phyloP scores from a whole-genome alignment of 257 asterid genomes.

The Solanum ossicruentum region DNA sequence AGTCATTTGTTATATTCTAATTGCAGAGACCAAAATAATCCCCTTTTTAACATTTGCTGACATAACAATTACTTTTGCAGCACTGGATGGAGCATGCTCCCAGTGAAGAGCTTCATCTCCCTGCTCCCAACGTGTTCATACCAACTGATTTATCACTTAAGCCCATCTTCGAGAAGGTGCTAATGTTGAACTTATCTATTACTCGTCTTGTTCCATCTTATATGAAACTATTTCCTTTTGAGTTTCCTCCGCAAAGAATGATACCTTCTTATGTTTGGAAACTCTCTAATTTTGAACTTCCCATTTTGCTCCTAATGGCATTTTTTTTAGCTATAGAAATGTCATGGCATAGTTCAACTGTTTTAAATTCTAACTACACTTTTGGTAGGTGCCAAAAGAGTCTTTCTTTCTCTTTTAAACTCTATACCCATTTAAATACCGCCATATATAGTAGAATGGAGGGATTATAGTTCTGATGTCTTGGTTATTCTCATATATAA shows the following conservation, averaged over 20 bases:
- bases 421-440: background rate
- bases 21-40: background rate
- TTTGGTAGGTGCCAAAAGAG: background rate
- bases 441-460: background rate
- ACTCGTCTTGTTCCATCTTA: background rate
- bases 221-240: background rate
- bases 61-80: constrained; percentile 26
- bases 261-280: background rate
- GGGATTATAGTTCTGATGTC: background rate
- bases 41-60: background rate
- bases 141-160: constrained; percentile 86
- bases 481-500: constrained; percentile 12
- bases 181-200: constrained; percentile 1
- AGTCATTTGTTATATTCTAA: background rate
- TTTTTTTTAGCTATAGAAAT: background rate
- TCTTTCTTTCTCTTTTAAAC: background rate
- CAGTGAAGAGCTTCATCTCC: constrained; percentile 57
- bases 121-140: constrained; percentile 69
- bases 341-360: background rate
- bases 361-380: background rate
- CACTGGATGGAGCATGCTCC: constrained; percentile 68
- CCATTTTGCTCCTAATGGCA: background rate
- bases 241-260: background rate
- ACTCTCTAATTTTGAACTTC: background rate
- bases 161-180: constrained; percentile 49